phyloP scores from a whole-genome alignment of 345 rosid species.

The Syzygium jambos region DNA sequence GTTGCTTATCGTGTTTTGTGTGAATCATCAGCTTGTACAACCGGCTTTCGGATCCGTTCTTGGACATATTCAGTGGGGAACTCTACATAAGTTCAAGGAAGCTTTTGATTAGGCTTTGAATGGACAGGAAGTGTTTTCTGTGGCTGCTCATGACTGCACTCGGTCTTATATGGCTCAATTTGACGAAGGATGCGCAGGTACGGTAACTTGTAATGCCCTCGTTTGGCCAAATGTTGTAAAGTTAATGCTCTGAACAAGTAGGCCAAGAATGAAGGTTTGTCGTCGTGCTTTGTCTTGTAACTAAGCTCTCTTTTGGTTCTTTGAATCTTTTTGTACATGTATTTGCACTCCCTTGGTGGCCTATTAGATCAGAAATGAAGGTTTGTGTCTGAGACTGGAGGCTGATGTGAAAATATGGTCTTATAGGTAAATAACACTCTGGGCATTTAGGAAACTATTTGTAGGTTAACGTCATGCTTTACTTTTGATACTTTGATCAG shows the following conservation, averaged over 20 bases:
- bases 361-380: neutral
- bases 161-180: slow-evolving; percentile 10
- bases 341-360: neutral
- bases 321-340: neutral
- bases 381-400: no score
- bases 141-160: slow-evolving; percentile 43
- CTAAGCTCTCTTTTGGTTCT: neutral
- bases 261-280: neutral
- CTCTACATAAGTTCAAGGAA: slow-evolving; percentile 63
- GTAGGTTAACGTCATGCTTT: neutral
- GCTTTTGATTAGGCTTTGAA: slow-evolving; percentile 67
- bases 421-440: no score
- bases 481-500: slow-evolving; percentile 23
- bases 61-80: slow-evolving; percentile 66
- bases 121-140: slow-evolving; percentile 70
- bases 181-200: slow-evolving; percentile 75
- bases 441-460: no score
- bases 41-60: slow-evolving; percentile 62
- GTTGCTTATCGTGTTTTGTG: neutral
- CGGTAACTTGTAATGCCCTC: neutral
- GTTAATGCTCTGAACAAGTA: neutral
- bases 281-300: neutral
- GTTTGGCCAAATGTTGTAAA: neutral
- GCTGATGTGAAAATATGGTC: no score
- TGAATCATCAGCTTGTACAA: slow-evolving; percentile 56